phyloP scores from a whole-genome alignment of 2,329 filamentous ascomycete species.

The Neofusicoccum laricinum region DNA sequence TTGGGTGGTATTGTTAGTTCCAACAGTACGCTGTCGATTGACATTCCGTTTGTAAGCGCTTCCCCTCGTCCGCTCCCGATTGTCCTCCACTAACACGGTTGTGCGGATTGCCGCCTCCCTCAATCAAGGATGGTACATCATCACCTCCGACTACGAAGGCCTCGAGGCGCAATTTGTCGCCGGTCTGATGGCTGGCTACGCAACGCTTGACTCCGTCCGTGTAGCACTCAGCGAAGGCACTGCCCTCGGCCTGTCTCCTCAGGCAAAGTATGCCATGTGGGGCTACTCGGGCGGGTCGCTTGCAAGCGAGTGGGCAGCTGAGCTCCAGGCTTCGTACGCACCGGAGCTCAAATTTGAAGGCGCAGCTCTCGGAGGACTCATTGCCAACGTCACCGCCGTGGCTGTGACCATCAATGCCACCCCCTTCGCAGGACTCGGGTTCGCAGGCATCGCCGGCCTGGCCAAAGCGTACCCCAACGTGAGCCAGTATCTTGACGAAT shows the following conservation, averaged over 20 bases:
- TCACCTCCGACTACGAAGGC: conserved; percentile 26
- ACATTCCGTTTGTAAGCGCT: background rate
- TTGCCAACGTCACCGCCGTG: conserved; percentile 27
- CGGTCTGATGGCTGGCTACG: conserved; percentile 25
- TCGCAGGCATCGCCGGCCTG: conserved; percentile 24
- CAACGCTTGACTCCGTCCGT: conserved; percentile 27
- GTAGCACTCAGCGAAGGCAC: conserved; percentile 19
- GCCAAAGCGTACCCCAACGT: conserved; percentile 24
- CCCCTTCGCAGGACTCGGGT: conserved; percentile 24
- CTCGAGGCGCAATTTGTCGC: conserved; percentile 24
- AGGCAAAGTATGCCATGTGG: conserved; percentile 20
- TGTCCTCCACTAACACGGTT: background rate
- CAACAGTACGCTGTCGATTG: conserved; percentile 6
- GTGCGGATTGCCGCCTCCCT: conserved; percentile 19
- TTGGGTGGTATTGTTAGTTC: background rate
- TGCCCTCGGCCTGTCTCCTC: background rate
- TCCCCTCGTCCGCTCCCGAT: background rate
- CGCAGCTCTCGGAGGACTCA: conserved; percentile 29
- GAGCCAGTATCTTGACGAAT: conserved; percentile 13
- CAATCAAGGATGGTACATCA: conserved; percentile 24
- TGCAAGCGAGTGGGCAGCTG: conserved; percentile 26
- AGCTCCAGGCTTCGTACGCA: conserved; percentile 26
- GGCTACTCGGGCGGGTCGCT: conserved; percentile 27
- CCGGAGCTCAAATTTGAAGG: conserved; percentile 29
- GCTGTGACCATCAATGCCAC: conserved; percentile 24